Base-by-base conservation (phyloP, 2,329 filamentous ascomycete species). In the Fusarium fujikuroi region DNA sequence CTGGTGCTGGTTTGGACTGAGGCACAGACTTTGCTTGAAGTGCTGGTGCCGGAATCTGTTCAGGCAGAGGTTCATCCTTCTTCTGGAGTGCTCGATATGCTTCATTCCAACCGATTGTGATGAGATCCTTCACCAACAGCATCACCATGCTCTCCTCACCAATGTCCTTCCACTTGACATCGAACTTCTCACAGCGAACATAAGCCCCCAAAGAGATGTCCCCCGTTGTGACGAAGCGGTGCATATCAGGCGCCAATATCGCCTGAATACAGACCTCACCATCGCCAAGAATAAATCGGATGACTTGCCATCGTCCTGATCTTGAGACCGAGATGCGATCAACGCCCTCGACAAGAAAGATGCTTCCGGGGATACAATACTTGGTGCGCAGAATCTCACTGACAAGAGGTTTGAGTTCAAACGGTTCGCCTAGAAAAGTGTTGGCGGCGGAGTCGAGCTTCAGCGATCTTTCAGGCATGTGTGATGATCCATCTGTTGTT, bases 201-300 rank as follows among this genome's bases (percentile, higher is more conserved):
- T 88, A 88, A 46, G 83, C 84, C 3, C 88, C 88, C 16, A 85
- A 80, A 8, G 79, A 79, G 40, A 89, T 73, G n/a, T 84, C 82
- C 5, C 83, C 84, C 2, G 76, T 77, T 44, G 87, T 83, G 14
- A 88, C 80, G n/a, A 87, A 83, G 8, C 83, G 81, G 57, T 89
- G 87, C 79, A 87, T 82, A 52, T 83, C 82, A 3, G 82, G 79
- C 11, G 79, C 78, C 46, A 89, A 76, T 12, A 90, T 77, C 0
- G 86, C 87, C 76, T 90, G 87, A n/a, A 90, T 82, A 70, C 86
- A 89, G 7, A 88, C 77, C 73, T 85, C 81, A 3, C 87, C 87
- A 70, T 90, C 88, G 42, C 87, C 85, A 0, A 90, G 82, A 1
- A 89, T 60, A 16, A 90, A 71, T 5, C 87, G 82, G 2, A 88